Conservation (phyloP, 2,329 filamentous ascomycete genomes). For the Penicillium sp. region DNA sequence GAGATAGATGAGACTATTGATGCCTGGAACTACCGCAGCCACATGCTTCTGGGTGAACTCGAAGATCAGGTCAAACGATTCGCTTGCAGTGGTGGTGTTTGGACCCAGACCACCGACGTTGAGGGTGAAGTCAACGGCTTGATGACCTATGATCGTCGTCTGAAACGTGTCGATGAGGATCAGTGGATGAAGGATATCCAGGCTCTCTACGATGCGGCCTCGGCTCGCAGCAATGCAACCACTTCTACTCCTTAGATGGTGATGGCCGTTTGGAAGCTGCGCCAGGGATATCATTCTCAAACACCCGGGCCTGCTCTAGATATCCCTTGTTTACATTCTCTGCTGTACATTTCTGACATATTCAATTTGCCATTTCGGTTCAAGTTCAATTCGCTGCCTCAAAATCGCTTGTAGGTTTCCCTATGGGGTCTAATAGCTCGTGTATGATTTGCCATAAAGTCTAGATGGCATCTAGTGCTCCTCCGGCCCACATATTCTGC, state of each 20-base stretch:
- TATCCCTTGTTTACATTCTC: not conserved
- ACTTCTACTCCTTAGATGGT: not conserved
- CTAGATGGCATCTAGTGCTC: too few species aligned
- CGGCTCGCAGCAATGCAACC: constrained; percentile 20
- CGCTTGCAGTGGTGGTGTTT: constrained; percentile 69
- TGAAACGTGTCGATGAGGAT: constrained; percentile 57
- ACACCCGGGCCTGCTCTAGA: not conserved
- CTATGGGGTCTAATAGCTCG: too few species aligned
- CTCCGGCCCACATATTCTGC: too few species aligned
- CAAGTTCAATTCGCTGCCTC: not conserved
- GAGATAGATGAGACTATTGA: constrained; percentile 64
- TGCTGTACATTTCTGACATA: not conserved
- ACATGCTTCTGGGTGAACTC: constrained; percentile 55
- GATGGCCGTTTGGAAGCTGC: too few species aligned
- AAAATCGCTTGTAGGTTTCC: not conserved
- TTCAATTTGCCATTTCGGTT: not conserved
- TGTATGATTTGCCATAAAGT: too few species aligned
- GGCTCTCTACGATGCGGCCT: constrained; percentile 62
- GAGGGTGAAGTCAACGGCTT: constrained; percentile 76
- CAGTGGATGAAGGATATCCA: constrained; percentile 67
- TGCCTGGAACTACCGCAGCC: constrained; percentile 69
- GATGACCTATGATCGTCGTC: constrained; percentile 68
- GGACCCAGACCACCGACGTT: constrained; percentile 76
- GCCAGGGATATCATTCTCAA: too few species aligned
- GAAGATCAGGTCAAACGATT: constrained; percentile 57